phyloP scores from a whole-genome alignment of 352 stramenopile genomes.

The Thraustochytrium striatum region DNA sequence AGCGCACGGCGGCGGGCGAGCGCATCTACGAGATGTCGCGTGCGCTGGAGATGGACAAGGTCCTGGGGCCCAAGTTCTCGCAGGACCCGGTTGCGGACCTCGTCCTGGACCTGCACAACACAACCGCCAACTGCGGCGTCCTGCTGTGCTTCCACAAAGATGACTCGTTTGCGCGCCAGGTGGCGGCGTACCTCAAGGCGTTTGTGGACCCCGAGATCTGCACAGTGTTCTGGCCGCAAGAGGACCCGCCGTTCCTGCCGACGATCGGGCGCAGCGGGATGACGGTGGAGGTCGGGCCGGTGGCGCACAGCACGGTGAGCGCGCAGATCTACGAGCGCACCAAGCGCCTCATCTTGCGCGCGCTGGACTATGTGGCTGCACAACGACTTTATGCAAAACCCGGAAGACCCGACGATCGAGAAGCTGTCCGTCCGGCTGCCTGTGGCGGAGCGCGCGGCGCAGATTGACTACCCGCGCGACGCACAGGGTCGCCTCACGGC shows the following conservation, averaged over 20 bases:
- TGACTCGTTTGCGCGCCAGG: conserved; percentile 57
- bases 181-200: conserved; percentile 60
- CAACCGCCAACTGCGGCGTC: conserved; percentile 63
- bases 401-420: not conserved
- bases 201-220: conserved; percentile 15
- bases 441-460: conserved; percentile 29
- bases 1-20: not conserved
- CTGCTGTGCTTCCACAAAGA: conserved; percentile 62
- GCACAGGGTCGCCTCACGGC: conserved; percentile 57
- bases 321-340: conserved; percentile 59
- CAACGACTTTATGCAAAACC: not conserved
- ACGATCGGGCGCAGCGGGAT: conserved; percentile 58
- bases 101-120: conserved; percentile 64
- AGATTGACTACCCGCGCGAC: conserved; percentile 26
- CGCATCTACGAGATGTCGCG: conserved; percentile 54
- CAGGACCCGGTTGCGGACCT: conserved; percentile 52
- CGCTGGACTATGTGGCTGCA: conserved; percentile 45
- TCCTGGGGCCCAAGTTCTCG: conserved; percentile 61
- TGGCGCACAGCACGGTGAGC: conserved; percentile 61
- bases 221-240: conserved; percentile 57
- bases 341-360: conserved; percentile 48
- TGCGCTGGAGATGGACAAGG: conserved; percentile 58
- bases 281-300: conserved; percentile 64
- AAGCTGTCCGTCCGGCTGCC: not conserved
- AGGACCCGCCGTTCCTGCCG: conserved; percentile 59